phyloP scores from a whole-genome alignment of 495 filamentous ascomycete genomes.

The Pseudevernia furfuracea region DNA sequence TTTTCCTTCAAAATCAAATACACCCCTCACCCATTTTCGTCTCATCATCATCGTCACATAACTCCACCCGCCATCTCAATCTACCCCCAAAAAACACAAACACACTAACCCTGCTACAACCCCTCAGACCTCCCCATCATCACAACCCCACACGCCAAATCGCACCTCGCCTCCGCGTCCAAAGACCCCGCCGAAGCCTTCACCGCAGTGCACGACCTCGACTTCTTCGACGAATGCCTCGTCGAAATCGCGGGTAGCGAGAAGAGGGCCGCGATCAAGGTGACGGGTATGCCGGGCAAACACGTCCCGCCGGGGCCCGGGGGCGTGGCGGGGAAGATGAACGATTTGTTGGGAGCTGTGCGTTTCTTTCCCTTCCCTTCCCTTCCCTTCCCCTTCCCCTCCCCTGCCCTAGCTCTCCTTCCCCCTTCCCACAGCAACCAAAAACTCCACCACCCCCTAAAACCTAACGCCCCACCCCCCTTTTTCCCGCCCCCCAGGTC shows the following conservation, averaged over 20 bases:
- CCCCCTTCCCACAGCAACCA: too few species aligned
- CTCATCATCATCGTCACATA: too few species aligned
- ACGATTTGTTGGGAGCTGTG: conserved; percentile 54
- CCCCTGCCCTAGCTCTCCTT: neutral
- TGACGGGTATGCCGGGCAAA: conserved; percentile 64
- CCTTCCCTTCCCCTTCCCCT: neutral
- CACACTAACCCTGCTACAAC: neutral
- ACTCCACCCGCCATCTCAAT: neutral
- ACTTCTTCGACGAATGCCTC: conserved; percentile 47
- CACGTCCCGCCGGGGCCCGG: conserved; percentile 51
- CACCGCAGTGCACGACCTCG: conserved; percentile 45
- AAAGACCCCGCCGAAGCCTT: conserved; percentile 43
- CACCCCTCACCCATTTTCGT: neutral
- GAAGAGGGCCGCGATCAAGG: conserved; percentile 39
- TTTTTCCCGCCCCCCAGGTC: too few species aligned
- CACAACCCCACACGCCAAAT: conserved; percentile 56
- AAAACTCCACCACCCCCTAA: too few species aligned
- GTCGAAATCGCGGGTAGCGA: conserved; percentile 41
- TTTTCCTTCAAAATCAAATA: neutral
- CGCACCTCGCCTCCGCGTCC: conserved; percentile 37
- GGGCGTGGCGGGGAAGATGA: conserved; percentile 37
- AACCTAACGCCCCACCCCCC: too few species aligned
- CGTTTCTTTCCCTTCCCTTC: conserved; percentile 15
- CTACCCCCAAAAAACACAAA: too few species aligned
- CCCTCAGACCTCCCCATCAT: conserved; percentile 48